A percentile compares a stretch with the other conserved stretches of the same genome.
These are phyloP conservation scores for Chytridiales sp. DNA, from an alignment of 371 early-diverging fungal genomes.

Conservation along the genomic window DNA sequence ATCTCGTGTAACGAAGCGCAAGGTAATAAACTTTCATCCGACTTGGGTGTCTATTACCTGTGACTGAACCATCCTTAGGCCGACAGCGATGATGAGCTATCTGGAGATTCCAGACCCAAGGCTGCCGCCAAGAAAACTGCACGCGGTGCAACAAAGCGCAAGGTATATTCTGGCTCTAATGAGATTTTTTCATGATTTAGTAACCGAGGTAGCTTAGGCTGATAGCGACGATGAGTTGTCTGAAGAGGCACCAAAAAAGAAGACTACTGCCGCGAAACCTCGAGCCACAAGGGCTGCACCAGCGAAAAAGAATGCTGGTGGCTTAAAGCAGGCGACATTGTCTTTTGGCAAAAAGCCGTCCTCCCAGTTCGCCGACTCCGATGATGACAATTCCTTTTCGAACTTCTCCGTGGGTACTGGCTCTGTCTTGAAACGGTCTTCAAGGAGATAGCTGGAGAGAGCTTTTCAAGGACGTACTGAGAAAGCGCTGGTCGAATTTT, in stretches of 20 bases:
- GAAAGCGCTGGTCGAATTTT: too few species aligned
- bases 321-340: not conserved
- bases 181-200: too few species aligned
- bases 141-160: not conserved
- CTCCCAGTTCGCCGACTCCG: not conserved
- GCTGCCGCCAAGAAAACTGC: not conserved
- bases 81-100: not conserved
- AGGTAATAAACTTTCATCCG: not conserved
- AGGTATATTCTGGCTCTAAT: too few species aligned
- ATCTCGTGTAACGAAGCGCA: not conserved
- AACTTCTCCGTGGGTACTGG: too few species aligned
- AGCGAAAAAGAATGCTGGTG: not conserved
- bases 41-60: not conserved
- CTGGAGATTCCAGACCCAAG: not conserved
- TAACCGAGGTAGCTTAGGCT: too few species aligned
- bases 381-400: not conserved
- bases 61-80: not conserved
- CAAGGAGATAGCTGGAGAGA: not conserved
- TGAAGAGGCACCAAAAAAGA: not conserved
- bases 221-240: too few species aligned
- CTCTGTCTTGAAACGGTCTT: not conserved
- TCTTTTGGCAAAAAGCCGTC: not conserved
- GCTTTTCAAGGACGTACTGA: not conserved
- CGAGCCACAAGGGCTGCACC: not conserved
- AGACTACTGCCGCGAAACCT: not conserved